Base-by-base conservation (phyloP, 2,329 filamentous ascomycete species). In the Aureobasidium vineae region DNA sequence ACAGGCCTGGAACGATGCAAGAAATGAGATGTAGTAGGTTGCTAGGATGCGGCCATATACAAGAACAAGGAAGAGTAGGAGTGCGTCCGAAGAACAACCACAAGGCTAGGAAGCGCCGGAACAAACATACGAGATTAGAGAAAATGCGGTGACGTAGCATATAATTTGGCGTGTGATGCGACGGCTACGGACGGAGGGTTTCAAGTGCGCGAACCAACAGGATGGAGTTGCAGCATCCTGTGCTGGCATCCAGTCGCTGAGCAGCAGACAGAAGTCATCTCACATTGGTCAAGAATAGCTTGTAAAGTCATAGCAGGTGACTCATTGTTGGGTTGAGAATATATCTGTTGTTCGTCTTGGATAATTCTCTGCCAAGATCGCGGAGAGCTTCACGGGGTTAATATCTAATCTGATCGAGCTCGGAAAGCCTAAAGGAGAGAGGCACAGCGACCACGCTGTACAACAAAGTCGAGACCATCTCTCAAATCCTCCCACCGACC, bases 391-490 rank as follows among this genome's bases (percentile, higher is more conserved):
- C 49, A 15, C 7, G 7, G 15, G 52, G 15, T 43, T 6, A 31
- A 31, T 43, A 43, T 57, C 54, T 59, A 43, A 59, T 59, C 54
- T 43, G 54, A 59, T 59, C 54, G 23, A 59, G 21, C 16, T 21
- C 1, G 11, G n/a, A 33, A 59, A 59, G 54, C 26, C 54, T 45
- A 59, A 54, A 57, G 40, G 54, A 54, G 54, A 54, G 50, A 23
- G 38, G 3, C 23, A 47, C 43, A 21, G 31, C 38, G 21, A 50
- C 59, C 28, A 63, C 59, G 36, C 43, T 38, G 59, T 43, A 63
- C 59, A 49, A 63, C 59, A 63, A 63, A 52, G 43, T 49, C 43
- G 47, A 50, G 38, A 52, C 38, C 38, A 33, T 45, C 26, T n/a
- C 8, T 7, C 54, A 13, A 36, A 38, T 49, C 31, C 28, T 33